These are phyloP conservation scores for Coemansia sp. DNA, from an alignment of 371 early-diverging fungal genomes.

Conservation along the genomic window DNA sequence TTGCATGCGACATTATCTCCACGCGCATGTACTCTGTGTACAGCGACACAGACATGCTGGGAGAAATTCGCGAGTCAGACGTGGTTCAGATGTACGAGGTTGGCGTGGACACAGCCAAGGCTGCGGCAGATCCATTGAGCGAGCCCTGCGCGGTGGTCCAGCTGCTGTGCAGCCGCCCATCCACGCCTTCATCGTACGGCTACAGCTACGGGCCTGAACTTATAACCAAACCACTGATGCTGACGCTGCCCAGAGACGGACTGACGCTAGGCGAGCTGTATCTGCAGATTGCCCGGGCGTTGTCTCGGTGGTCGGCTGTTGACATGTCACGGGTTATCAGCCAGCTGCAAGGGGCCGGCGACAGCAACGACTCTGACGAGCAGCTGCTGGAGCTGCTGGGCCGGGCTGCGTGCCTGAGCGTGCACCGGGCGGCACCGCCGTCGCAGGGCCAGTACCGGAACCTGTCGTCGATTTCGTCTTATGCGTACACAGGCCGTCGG, in stretches of 20 bases:
- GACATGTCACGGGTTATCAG: constrained; percentile 23
- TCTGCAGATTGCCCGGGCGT: constrained; percentile 21
- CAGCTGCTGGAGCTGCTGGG: constrained; percentile 34
- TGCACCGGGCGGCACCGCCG: constrained; percentile 25
- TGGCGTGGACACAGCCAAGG: constrained; percentile 47
- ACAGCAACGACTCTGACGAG: constrained; percentile 8
- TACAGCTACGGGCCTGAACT: constrained; percentile 23
- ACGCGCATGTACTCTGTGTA: constrained; percentile 67
- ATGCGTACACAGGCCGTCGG: constrained; percentile 24
- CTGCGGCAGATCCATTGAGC: constrained; percentile 12
- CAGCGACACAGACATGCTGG: constrained; percentile 60
- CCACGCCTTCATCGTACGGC: constrained; percentile 4
- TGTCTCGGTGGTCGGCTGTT: constrained; percentile 35
- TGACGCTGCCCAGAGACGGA: constrained; percentile 30
- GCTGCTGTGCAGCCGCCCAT: constrained; percentile 24
- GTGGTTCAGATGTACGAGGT: constrained; percentile 69
- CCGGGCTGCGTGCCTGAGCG: constrained; percentile 23
- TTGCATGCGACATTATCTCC: constrained; percentile 64
- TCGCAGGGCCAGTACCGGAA: constrained; percentile 23
- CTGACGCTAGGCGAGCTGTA: constrained; percentile 55
- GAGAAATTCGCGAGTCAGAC: constrained; percentile 60
- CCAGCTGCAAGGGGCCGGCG: constrained; percentile 15
- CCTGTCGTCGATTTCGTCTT: constrained; percentile 32
- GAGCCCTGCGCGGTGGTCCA: constrained; percentile 30
- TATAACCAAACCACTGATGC: constrained; percentile 31